phyloP scores from a whole-genome alignment of 2,329 filamentous ascomycete genomes.

The Pestalotiopsis sp. region DNA sequence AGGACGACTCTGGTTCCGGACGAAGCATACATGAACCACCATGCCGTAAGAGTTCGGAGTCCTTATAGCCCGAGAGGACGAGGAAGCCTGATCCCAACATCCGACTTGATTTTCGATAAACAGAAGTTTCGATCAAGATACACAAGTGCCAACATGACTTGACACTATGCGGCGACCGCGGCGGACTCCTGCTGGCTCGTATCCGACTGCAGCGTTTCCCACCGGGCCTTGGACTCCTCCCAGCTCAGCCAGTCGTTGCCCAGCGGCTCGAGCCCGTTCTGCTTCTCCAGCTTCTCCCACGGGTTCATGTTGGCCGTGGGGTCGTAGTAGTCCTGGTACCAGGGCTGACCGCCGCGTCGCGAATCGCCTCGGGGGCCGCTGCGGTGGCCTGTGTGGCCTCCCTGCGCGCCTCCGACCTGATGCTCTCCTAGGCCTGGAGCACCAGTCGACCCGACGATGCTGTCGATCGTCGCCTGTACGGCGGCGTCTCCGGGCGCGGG shows the following conservation, averaged over 20 bases:
- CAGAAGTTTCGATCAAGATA: too few relatives aligned
- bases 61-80: not conserved
- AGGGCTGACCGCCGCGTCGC: slow-evolving; percentile 41
- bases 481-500: slow-evolving; percentile 17
- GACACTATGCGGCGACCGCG: not conserved
- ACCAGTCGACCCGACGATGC: slow-evolving; percentile 23
- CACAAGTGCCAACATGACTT: not conserved
- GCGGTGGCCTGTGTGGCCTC: slow-evolving; percentile 18
- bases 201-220: not conserved
- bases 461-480: slow-evolving; percentile 29
- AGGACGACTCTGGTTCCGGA: not conserved
- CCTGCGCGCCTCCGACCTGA: slow-evolving; percentile 6
- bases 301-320: slow-evolving; percentile 72
- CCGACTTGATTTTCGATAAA: too few relatives aligned
- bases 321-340: slow-evolving; percentile 72
- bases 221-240: slow-evolving; percentile 27
- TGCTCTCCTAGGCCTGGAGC: not conserved
- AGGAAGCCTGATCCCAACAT: too few relatives aligned
- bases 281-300: slow-evolving; percentile 62
- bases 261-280: slow-evolving; percentile 41
- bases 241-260: slow-evolving; percentile 48
- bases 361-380: slow-evolving; percentile 18
- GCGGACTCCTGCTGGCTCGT: not conserved
- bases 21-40: not conserved
- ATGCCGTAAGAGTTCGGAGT: not conserved